phyloP scores from a whole-genome alignment of 352 stramenopile genomes.

The Hyaloperonospora brassicae region DNA sequence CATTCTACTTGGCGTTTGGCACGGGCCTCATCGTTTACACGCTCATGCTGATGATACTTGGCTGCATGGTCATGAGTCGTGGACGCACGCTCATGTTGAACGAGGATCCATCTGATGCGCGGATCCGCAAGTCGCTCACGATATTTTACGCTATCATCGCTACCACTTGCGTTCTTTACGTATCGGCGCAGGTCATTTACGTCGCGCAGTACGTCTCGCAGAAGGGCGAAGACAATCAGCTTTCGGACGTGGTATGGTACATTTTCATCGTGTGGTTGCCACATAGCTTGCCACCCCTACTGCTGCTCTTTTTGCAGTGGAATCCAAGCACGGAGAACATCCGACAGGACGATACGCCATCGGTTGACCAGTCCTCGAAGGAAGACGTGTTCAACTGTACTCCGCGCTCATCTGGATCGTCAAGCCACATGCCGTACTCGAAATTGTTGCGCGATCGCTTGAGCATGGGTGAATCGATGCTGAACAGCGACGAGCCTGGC shows the following conservation, averaged over 20 bases:
- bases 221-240: slow-evolving; percentile 43
- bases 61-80: slow-evolving; percentile 83
- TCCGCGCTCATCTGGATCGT: slow-evolving; percentile 63
- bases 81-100: slow-evolving; percentile 81
- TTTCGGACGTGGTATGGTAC: slow-evolving; percentile 82
- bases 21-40: slow-evolving; percentile 79
- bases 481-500: slow-evolving; percentile 73
- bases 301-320: slow-evolving; percentile 82
- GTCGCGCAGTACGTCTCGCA: slow-evolving; percentile 76
- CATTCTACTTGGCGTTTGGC: slow-evolving; percentile 72
- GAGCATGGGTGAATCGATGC: slow-evolving; percentile 67
- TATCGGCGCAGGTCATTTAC: slow-evolving; percentile 84
- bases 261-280: slow-evolving; percentile 84
- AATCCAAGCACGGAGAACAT: slow-evolving; percentile 71
- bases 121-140: slow-evolving; percentile 76
- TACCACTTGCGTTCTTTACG: slow-evolving; percentile 80
- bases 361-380: slow-evolving; percentile 61
- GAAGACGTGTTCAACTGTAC: slow-evolving; percentile 83
- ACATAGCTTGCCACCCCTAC: slow-evolving; percentile 58
- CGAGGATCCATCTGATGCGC: slow-evolving; percentile 71
- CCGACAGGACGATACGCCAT: slow-evolving; percentile 49
- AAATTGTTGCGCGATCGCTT: slow-evolving; percentile 60
- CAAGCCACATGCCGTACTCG: slow-evolving; percentile 77
- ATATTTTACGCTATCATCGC: slow-evolving; percentile 87
- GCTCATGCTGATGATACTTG: slow-evolving; percentile 76